Base-by-base conservation (phyloP, 768 basidiomycete species). In the Phanerochaete sordida region DNA sequence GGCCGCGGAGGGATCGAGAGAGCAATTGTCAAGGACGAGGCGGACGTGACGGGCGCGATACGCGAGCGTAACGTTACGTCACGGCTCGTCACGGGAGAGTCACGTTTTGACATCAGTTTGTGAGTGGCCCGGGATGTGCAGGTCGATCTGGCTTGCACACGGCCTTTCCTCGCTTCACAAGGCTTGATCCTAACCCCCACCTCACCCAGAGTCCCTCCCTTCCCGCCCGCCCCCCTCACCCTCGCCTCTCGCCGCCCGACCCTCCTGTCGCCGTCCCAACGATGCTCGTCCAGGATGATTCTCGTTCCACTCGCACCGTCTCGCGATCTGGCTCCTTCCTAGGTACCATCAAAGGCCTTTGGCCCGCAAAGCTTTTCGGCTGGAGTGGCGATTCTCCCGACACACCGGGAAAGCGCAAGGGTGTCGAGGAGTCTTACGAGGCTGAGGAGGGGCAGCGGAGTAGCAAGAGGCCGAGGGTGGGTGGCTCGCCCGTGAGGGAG, bases 341-440 rank as follows among this genome's bases (percentile, higher is more conserved):
- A 16, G 70, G 72, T 31, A 63, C 74, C 23, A 58, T 75, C 43
- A 75, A 74, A 68, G 73, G 66, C 63, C 62, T 75, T 62, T 66
- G 74, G 44, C 65, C 73, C 31, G 64, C 70, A 31, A 73, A 70
- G 15, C 63, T 76, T 50, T 66, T 74, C 55, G 52, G 65, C 35
- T 27, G 65, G 45, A 60, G 66, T 58, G 50, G 57, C 37, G 60
- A 63, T 27, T 33, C n/a, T 33, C 16, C 54, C 13, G 52, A 72
- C 60, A 64, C 63, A n/a, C 63, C 67, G n/a, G 69, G 70, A n/a
- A 75, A 74, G 58, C 70, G 73, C 45, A 69, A 62, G 13, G 59
- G 48, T 5, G 64, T 61, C 5, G 66, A 59, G n/a, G 70, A 66
- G 27, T 60, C 63, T 15, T 57, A 57, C 45, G 57, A 58, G 33